phyloP scores from a whole-genome alignment of 495 filamentous ascomycete species.

The Thozetella sp. region DNA sequence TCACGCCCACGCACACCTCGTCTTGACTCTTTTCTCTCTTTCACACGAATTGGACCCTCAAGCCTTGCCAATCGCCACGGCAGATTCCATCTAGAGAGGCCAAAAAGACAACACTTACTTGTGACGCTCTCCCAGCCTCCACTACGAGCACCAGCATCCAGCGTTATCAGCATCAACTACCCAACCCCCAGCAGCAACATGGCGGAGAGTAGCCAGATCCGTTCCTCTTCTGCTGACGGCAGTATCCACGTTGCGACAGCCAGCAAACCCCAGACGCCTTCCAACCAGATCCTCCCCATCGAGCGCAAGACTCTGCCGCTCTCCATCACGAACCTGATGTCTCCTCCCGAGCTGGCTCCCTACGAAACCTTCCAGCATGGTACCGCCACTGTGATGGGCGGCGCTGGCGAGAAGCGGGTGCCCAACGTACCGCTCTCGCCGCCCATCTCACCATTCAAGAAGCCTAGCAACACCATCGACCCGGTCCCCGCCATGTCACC shows the following conservation, averaged over 20 bases:
- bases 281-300: neutral
- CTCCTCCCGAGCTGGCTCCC: slow-evolving; percentile 68
- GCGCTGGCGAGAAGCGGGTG: slow-evolving; percentile 27
- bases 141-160: no score
- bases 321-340: slow-evolving; percentile 67
- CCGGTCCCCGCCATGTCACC: slow-evolving; percentile 40
- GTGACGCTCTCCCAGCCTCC: neutral
- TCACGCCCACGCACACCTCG: neutral
- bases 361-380: slow-evolving; percentile 58
- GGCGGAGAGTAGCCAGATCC: slow-evolving; percentile 1
- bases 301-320: slow-evolving; percentile 27
- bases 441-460: slow-evolving; percentile 68
- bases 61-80: neutral
- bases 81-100: neutral
- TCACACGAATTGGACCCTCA: neutral
- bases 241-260: neutral
- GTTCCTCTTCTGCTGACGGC: neutral
- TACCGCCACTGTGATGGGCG: slow-evolving; percentile 26
- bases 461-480: slow-evolving; percentile 28
- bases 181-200: neutral
- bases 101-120: neutral
- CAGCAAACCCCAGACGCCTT: neutral
- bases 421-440: slow-evolving; percentile 65
- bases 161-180: neutral
- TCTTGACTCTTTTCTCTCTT: neutral